These are phyloP conservation scores for Abrus precatorius DNA, from an alignment of 306 rosid genomes.

Conservation along the genomic window DNA sequence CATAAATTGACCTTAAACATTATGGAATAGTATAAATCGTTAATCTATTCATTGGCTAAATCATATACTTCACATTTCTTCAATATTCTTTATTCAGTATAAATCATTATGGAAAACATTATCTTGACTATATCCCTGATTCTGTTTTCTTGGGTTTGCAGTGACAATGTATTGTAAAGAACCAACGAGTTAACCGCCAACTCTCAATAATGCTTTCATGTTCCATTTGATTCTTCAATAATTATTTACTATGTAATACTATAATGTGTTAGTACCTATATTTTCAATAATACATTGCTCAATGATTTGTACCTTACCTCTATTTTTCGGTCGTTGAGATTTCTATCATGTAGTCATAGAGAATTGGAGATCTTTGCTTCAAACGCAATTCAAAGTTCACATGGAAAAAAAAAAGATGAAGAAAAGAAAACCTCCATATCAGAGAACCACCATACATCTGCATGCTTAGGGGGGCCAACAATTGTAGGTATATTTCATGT, in stretches of 20 bases:
- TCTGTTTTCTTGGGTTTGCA: conserved; percentile 1
- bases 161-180: conserved; percentile 18
- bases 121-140: conserved; percentile 11
- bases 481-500: conserved; percentile 19
- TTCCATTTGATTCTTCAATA: conserved; percentile 50
- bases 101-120: not conserved
- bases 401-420: conserved; percentile 4
- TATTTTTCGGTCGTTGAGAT: conserved; percentile 45
- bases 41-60: conserved; percentile 2
- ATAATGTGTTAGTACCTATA: conserved; percentile 3
- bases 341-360: conserved; percentile 39
- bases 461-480: conserved; percentile 13
- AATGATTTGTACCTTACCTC: conserved; percentile 47
- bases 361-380: conserved; percentile 36
- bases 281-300: conserved; percentile 43
- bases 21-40: not conserved
- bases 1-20: conserved; percentile 1
- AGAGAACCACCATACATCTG: conserved; percentile 29
- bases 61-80: not conserved
- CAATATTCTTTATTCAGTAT: not conserved
- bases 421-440: not conserved
- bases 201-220: conserved; percentile 50
- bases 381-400: conserved; percentile 50
- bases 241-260: conserved; percentile 24
- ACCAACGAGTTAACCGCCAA: conserved; percentile 22